Conservation (phyloP, 1,139 yeast genomes). For the Saccharomycopsis hybrid region DNA sequence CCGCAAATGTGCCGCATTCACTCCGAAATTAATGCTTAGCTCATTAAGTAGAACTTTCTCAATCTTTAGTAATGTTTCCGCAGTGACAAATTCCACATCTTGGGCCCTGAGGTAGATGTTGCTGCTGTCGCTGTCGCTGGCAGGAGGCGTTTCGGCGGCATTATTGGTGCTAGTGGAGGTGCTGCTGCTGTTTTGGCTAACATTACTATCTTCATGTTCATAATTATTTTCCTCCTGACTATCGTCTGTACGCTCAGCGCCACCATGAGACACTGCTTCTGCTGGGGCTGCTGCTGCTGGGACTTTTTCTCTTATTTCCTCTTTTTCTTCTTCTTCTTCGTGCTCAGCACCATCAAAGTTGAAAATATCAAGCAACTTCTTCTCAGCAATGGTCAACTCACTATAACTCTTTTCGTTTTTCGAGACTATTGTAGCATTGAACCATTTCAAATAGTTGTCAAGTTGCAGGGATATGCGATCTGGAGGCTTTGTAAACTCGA, state of each 20-base stretch:
- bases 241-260: background rate
- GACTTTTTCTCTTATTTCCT: background rate
- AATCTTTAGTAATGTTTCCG: slow-evolving; percentile 6
- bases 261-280: too few relatives aligned
- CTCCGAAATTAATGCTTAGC: slow-evolving; percentile 16
- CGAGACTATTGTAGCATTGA: slow-evolving; percentile 32
- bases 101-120: background rate
- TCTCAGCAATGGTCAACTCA: slow-evolving; percentile 30
- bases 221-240: background rate
- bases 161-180: too few relatives aligned
- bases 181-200: background rate
- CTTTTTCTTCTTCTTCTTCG: background rate
- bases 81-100: slow-evolving; percentile 6
- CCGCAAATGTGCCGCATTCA: slow-evolving; percentile 4
- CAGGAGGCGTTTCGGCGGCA: background rate
- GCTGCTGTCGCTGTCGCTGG: background rate
- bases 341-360: background rate
- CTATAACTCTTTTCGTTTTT: slow-evolving; percentile 3
- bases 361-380: slow-evolving; percentile 28
- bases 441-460: slow-evolving; percentile 41
- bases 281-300: too few relatives aligned
- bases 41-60: slow-evolving; percentile 15
- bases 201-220: background rate
- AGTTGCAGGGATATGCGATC: slow-evolving; percentile 16
- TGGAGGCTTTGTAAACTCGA: background rate